A percentile compares a stretch with the other conserved stretches of the same genome.
Conservation (phyloP, 768 basidiomycete species). For the Phallus indusiatus region DNA sequence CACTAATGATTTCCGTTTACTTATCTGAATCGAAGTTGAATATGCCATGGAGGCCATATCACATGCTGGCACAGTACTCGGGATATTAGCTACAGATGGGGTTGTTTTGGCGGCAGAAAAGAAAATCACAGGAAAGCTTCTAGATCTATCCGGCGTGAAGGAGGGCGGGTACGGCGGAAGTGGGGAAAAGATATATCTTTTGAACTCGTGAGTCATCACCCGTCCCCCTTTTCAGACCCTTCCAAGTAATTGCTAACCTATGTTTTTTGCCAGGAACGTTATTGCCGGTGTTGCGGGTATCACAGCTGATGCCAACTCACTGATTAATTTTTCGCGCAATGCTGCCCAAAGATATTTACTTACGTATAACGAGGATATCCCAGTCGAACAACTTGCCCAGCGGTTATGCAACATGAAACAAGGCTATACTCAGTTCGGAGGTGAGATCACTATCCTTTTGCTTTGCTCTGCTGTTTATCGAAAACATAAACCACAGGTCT, state of each 20-base stretch:
- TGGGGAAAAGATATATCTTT: constrained; percentile 94
- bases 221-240: background rate
- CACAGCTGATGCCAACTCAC: constrained; percentile 94
- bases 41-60: constrained; percentile 99
- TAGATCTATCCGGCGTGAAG: constrained; percentile 81
- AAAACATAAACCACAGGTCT: constrained; percentile 47
- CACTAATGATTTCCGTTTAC: constrained; percentile 7
- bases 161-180: constrained; percentile 90
- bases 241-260: constrained; percentile 1
- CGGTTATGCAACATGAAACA: constrained; percentile 96
- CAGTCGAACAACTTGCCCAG: constrained; percentile 92
- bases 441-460: constrained; percentile 30
- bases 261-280: constrained; percentile 63
- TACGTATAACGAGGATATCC: constrained; percentile 94
- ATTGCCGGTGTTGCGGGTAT: constrained; percentile 92
- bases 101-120: constrained; percentile 92
- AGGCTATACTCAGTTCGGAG: constrained; percentile 95
- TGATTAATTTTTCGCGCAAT: constrained; percentile 88
- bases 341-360: constrained; percentile 86
- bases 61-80: constrained; percentile 89
- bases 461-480: background rate
- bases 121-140: constrained; percentile 95
- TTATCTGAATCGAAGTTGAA: constrained; percentile 55
- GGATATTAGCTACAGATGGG: constrained; percentile 82
- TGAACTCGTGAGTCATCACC: constrained; percentile 79